Conservation (phyloP, 257 asterid genomes). For the Fraxinus pennsylvanica region DNA sequence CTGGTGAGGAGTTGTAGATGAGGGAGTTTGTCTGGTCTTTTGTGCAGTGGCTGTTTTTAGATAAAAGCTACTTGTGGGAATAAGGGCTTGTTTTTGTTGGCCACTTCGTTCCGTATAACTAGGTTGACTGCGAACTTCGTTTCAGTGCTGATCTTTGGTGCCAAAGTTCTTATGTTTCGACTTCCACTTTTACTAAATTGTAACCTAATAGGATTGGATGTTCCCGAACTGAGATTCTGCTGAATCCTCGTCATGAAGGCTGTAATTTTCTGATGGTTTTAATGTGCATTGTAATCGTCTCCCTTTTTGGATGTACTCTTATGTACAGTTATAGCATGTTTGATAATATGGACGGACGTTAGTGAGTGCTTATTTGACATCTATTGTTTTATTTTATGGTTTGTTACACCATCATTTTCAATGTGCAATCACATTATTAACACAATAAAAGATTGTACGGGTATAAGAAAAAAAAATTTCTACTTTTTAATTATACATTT, state of each 20-base stretch:
- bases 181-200: not conserved
- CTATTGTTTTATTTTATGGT: no score
- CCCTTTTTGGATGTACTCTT: no score
- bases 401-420: no score
- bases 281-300: not conserved
- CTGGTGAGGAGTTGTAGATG: slow-evolving; percentile 9
- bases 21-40: slow-evolving; percentile 8
- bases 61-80: slow-evolving; percentile 20
- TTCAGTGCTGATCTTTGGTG: not conserved
- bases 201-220: not conserved
- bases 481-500: no score
- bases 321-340: no score
- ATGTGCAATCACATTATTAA: no score
- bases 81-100: slow-evolving; percentile 20
- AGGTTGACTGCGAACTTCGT: not conserved
- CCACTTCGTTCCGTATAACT: slow-evolving; percentile 4
- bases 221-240: not conserved
- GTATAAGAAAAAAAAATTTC: no score
- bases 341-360: no score
- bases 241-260: not conserved
- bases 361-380: no score
- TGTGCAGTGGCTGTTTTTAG: slow-evolving; percentile 26
- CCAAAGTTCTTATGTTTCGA: not conserved
- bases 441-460: no score
- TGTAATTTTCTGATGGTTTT: not conserved